Conservation (phyloP, 306 rosid species). For the Dryas octopetala region DNA sequence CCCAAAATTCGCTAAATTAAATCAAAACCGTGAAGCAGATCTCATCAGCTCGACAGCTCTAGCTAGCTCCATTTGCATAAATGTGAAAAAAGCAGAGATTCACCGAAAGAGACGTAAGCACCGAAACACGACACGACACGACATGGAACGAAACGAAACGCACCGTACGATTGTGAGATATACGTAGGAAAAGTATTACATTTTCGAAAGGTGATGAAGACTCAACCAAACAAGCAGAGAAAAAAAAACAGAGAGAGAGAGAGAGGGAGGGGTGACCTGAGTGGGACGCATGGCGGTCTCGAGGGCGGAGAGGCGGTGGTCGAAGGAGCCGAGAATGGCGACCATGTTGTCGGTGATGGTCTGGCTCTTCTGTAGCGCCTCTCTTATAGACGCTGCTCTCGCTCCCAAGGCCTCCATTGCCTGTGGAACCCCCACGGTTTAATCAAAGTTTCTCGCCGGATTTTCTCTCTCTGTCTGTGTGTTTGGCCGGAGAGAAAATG, state of each 20-base stretch:
- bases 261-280: slow-evolving; percentile 51
- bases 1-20: slow-evolving; percentile 14
- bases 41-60: background rate
- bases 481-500: slow-evolving; percentile 30
- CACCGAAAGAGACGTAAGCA: background rate
- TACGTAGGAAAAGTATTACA: background rate
- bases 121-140: background rate
- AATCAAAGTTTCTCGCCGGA: background rate
- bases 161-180: too few relatives aligned
- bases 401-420: slow-evolving; percentile 60
- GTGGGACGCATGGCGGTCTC: slow-evolving; percentile 98
- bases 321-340: slow-evolving; percentile 90
- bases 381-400: slow-evolving; percentile 62
- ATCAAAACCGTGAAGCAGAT: slow-evolving; percentile 6
- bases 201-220: background rate
- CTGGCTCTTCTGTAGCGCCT: slow-evolving; percentile 76
- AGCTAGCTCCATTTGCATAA: background rate
- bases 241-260: background rate
- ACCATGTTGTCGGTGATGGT: slow-evolving; percentile 79
- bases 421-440: slow-evolving; percentile 51
- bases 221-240: background rate
- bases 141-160: background rate
- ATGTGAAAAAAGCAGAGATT: slow-evolving; percentile 15
- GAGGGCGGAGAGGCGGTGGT: slow-evolving; percentile 90
- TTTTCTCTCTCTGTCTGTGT: slow-evolving; percentile 26